Evolutionary conservation across 208 protist genomes (phyloP).

Genomic region (Angomonas deanei): DNA sequence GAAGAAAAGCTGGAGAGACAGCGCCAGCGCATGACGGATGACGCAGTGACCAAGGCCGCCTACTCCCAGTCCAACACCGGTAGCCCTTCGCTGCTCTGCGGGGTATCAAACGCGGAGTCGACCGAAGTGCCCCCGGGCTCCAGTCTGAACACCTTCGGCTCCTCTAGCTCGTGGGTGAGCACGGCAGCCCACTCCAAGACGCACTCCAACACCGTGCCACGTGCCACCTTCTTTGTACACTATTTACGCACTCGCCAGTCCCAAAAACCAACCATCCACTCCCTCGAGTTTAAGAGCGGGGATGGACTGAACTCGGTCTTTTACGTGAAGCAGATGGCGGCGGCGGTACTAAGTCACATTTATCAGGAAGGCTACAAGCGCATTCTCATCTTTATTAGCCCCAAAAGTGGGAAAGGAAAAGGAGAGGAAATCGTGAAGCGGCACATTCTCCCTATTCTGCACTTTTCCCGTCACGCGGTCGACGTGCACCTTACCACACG

Average conservation of each 20-base stretch:
- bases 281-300: slow-evolving; percentile 33
- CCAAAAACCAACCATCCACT: slow-evolving; percentile 36
- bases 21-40: slow-evolving; percentile 15
- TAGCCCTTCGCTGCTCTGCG: slow-evolving; percentile 10
- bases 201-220: background rate
- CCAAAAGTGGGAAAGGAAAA: slow-evolving; percentile 65
- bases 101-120: slow-evolving; percentile 3
- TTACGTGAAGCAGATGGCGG: slow-evolving; percentile 19
- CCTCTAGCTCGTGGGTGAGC: background rate
- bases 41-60: slow-evolving; percentile 21
- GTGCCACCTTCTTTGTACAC: slow-evolving; percentile 40
- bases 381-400: slow-evolving; percentile 70
- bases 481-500: slow-evolving; percentile 44
- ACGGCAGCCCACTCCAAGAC: background rate
- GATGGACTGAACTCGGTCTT: slow-evolving; percentile 11
- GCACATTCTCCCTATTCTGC: slow-evolving; percentile 52
- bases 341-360: slow-evolving; percentile 28
- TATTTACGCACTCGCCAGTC: slow-evolving; percentile 29
- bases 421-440: slow-evolving; percentile 45
- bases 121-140: slow-evolving; percentile 28
- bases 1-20: slow-evolving; percentile 46
- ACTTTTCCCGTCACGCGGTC: slow-evolving; percentile 66
- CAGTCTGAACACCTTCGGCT: slow-evolving; percentile 25
- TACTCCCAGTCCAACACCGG: slow-evolving; percentile 12
- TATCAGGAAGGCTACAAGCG: slow-evolving; percentile 54